Base-by-base conservation (phyloP, 2,329 filamentous ascomycete genomes). In the Truncatella angustata region DNA sequence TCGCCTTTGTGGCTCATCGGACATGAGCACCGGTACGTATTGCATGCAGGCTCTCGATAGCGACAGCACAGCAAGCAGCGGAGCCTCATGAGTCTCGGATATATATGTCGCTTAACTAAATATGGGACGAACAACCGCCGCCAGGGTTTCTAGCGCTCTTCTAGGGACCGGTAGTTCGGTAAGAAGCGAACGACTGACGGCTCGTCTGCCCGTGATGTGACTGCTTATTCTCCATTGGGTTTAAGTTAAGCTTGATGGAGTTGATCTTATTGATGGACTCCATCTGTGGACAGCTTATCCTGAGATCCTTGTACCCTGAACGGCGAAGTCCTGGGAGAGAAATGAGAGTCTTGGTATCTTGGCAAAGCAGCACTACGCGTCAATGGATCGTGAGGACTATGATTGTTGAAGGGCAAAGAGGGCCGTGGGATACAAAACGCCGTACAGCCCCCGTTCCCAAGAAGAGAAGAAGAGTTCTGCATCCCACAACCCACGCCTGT, bases 41-140 rank as follows among this genome's bases (percentile, higher is more conserved):
- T 40, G 16, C 18, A 11, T 21, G 18, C 21, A 23, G 32, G 32
- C 11, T 21, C 11, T 20, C 4, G 18, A 21, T 21, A 21, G 18
- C 24, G 37, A 40, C 37, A 18, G 37, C 18, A 40, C 37, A 20
- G 24, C 40, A 24, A 43, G 40, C 40, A 26, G 40, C 40, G 40
- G 40, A 44, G 40, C 40, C 40, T 24, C 40, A 44, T 23, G n/a
- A n/a, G 40, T 44, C 40, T 44, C 40, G 40, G n/a, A 44, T 44
- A 44, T 21, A 44, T 44, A 20, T 21, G 5, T 21, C 40, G 40
- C 40, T 44, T 44, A 24, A 23, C 40, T 44, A n/a, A 44, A 44
- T n/a, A 24, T n/a, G 40, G 40, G 40, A 44, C 40, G 21, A 44
- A 44, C 40, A 24, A n/a, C 40, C 40, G 40, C 40, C 24, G 21